Evolutionary conservation across 2,329 filamentous ascomycete species (phyloP).

Genomic region (Talaromyces rugulosus): DNA sequence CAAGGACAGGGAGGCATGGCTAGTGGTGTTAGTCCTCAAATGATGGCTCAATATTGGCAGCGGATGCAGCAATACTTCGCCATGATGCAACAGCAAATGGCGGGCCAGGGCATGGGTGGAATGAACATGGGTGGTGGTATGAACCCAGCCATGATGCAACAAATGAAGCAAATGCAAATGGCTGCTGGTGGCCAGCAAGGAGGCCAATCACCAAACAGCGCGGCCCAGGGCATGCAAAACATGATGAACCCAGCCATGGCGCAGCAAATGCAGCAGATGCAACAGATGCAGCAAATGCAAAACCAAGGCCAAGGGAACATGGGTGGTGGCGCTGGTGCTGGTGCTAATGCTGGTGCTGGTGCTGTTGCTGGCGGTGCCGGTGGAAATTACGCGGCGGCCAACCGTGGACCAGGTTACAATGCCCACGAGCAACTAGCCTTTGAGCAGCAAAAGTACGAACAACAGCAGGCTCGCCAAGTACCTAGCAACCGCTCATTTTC

Average conservation of each 20-base stretch:
- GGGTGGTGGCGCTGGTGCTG: constrained; percentile 24
- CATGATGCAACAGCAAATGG: constrained; percentile 92
- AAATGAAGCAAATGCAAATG: constrained; percentile 61
- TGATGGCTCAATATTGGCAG: constrained; percentile 98
- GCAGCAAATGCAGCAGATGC: constrained; percentile 66
- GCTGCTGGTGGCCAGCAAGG: constrained; percentile 32
- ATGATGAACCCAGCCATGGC: constrained; percentile 71
- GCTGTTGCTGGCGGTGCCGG: constrained; percentile 31
- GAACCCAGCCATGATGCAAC: constrained; percentile 72
- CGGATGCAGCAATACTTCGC: constrained; percentile 97
- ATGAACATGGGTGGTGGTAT: constrained; percentile 56
- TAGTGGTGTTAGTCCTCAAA: constrained; percentile 81
- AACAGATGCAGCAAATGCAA: constrained; percentile 55
- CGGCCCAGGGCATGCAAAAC: constrained; percentile 54
- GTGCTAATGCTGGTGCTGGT: constrained; percentile 23
- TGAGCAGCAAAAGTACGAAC: constrained; percentile 74
- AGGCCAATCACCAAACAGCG: constrained; percentile 34
- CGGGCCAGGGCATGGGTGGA: constrained; percentile 42
- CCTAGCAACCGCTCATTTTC: constrained; percentile 39
- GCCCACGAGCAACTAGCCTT: constrained; percentile 70
- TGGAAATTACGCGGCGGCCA: constrained; percentile 36
- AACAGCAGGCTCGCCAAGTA: constrained; percentile 58
- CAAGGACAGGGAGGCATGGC: constrained; percentile 37
- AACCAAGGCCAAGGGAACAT: constrained; percentile 36
- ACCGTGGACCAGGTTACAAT: constrained; percentile 55